These are phyloP conservation scores for Solanum bulbocastanum DNA, from an alignment of 257 asterid species.

Conservation along the genomic window DNA sequence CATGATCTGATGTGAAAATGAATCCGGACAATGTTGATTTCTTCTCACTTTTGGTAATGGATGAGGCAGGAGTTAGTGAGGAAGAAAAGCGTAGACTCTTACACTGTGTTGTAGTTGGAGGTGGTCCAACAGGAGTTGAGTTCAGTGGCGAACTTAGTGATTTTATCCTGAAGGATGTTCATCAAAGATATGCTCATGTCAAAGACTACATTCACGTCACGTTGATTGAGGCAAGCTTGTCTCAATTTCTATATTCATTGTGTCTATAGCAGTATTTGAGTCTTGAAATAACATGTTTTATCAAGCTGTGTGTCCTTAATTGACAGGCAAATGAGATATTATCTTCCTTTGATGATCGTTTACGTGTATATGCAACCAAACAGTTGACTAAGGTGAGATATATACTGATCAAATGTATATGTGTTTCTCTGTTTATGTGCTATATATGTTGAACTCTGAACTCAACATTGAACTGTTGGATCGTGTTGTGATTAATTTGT, in stretches of 20 bases:
- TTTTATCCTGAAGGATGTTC: constrained; percentile 83
- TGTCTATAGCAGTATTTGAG: background rate
- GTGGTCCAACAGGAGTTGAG: constrained; percentile 99
- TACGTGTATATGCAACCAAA: constrained; percentile 70
- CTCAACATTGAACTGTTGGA: background rate
- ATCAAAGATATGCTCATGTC: constrained; percentile 77
- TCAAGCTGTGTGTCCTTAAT: background rate
- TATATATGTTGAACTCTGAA: background rate
- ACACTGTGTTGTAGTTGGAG: constrained; percentile 96
- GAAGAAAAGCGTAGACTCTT: constrained; percentile 85
- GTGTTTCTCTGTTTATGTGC: background rate
- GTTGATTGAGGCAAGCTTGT: constrained; percentile 57
- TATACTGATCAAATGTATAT: background rate
- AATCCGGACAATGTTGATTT: background rate
- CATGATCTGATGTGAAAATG: background rate
- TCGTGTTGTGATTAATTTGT: constrained; percentile 10
- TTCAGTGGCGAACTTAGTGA: constrained; percentile 98
- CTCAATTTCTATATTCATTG: background rate
- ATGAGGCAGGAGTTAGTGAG: constrained; percentile 55
- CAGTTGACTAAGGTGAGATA: constrained; percentile 77
- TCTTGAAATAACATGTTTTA: background rate
- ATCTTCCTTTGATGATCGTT: constrained; percentile 92
- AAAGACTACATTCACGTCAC: constrained; percentile 87
- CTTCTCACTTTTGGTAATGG: background rate
- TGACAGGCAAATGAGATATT: constrained; percentile 91